Percentiles rank a stretch among this genome's conserved stretches.
Conservation (phyloP, 345 rosid species). For the Eucalyptus curtisii region DNA sequence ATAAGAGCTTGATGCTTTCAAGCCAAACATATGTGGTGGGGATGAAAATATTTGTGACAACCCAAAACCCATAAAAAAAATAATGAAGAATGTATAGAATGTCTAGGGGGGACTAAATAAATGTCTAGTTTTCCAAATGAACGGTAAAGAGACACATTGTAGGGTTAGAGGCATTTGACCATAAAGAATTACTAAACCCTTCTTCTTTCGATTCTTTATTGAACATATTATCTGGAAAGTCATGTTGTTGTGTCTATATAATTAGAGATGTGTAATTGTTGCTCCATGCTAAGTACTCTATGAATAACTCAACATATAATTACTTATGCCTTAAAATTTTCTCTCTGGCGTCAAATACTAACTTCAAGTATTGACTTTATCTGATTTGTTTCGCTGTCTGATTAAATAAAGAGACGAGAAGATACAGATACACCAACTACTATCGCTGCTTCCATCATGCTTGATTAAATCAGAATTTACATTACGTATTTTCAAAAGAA, state of each 20-base stretch:
- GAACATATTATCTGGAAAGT: neutral
- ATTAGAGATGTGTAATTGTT: neutral
- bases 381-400: rapidly evolving
- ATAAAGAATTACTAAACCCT: neutral
- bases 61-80: neutral
- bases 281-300: neutral
- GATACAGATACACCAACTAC: neutral
- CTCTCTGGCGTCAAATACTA: too few relatives aligned
- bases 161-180: neutral
- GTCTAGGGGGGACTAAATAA: neutral
- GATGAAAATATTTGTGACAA: neutral
- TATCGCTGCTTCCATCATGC: neutral
- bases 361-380: neutral
- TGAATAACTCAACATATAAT: neutral
- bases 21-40: neutral
- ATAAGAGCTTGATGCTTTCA: neutral
- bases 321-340: neutral
- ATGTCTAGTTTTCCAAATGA: neutral
- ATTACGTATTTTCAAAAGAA: neutral
- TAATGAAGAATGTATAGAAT: neutral
- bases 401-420: neutral
- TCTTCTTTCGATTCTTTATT: neutral
- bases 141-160: neutral
- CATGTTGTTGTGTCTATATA: neutral
- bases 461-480: neutral